Percentiles rank a stretch among this genome's conserved stretches.
These are phyloP conservation scores for Leishmania braziliensis DNA, from an alignment of 208 protist genomes.

Conservation along the genomic window DNA sequence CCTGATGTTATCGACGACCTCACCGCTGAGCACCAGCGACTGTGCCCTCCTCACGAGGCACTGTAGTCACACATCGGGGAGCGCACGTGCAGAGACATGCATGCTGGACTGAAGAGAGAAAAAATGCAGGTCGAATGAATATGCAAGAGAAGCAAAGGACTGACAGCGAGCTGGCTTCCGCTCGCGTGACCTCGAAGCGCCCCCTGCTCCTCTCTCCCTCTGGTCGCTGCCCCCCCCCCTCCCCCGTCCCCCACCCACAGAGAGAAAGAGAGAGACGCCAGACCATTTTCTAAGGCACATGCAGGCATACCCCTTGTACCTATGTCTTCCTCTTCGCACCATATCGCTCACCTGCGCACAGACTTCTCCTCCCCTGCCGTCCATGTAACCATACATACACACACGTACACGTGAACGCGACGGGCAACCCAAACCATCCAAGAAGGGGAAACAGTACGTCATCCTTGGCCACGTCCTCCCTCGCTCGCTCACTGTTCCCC, in stretches of 20 bases:
- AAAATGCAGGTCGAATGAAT: background rate
- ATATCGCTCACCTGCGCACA: background rate
- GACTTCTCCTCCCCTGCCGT: background rate
- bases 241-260: background rate
- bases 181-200: background rate
- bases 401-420: background rate
- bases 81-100: background rate
- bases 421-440: background rate
- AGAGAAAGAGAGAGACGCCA: background rate
- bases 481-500: background rate
- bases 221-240: background rate
- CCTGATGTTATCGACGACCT: conserved; percentile 66
- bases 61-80: background rate
- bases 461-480: background rate
- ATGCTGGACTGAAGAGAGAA: no score
- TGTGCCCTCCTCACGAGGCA: conserved; percentile 9
- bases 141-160: background rate
- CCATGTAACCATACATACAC: background rate
- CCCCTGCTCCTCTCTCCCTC: background rate
- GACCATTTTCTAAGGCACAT: no score
- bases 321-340: no score
- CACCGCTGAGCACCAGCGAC: conserved; percentile 12
- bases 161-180: background rate
- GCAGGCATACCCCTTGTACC: no score
- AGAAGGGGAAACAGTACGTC: background rate